Evolutionary conservation across 169 alveolate species (phyloP).

Genomic region (Cytauxzoon felis): DNA sequence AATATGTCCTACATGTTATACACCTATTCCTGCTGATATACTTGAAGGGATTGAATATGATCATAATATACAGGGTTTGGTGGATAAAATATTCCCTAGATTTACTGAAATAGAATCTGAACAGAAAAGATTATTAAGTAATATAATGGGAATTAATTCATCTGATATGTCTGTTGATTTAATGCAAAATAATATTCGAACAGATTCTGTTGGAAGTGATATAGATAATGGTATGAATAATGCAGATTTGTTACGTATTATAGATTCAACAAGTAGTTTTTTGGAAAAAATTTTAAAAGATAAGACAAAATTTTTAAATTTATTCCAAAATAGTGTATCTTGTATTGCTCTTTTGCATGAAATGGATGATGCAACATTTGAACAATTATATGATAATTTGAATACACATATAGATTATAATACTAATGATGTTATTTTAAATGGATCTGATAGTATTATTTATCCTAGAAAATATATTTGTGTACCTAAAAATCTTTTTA

Average conservation of each 20-base stretch:
- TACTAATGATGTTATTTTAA: not conserved
- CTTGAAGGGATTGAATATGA: constrained; percentile 38
- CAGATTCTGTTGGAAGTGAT: too few relatives aligned
- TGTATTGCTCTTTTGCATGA: constrained; percentile 34
- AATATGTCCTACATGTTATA: constrained; percentile 25
- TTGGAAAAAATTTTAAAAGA: not conserved
- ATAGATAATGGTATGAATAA: too few relatives aligned
- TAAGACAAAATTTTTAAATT: not conserved
- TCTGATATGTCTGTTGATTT: constrained; percentile 4
- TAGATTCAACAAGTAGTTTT: constrained; percentile 10
- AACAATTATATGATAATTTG: not conserved
- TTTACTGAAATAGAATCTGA: constrained; percentile 7
- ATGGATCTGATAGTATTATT: not conserved
- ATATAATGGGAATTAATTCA: not conserved
- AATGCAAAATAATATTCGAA: not conserved
- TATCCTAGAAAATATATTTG: constrained; percentile 38
- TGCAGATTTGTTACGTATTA: too few relatives aligned
- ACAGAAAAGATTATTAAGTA: not conserved
- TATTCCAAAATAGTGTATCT: not conserved
- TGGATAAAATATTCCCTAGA: constrained; percentile 44
- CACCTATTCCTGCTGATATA: constrained; percentile 8
- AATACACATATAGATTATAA: not conserved
- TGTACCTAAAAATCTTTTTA: constrained; percentile 11
- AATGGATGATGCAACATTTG: not conserved
- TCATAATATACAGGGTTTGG: constrained; percentile 36